Evolutionary conservation across 1,284 basidiomycete species (phyloP).

Genomic region (Salmacisia buchloeana): DNA sequence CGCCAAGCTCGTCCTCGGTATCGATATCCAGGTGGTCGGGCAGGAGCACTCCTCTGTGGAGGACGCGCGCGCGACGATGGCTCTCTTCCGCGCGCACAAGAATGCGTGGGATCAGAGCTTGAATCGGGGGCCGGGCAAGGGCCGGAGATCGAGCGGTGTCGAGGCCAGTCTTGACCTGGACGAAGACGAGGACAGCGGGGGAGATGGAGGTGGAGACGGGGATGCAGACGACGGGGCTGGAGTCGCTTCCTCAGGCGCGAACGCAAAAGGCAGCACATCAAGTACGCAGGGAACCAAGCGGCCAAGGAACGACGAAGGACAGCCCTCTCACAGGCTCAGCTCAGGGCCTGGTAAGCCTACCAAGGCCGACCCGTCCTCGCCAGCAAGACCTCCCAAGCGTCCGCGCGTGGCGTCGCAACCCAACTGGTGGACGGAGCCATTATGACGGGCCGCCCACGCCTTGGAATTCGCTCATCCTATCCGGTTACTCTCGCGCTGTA

Average conservation of each 20-base stretch:
- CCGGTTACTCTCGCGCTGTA: too few species aligned
- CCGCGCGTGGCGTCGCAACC: neutral
- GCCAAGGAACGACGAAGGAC: too few species aligned
- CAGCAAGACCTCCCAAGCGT: too few species aligned
- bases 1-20: slow-evolving; percentile 71
- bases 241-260: too few species aligned
- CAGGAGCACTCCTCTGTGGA: slow-evolving; percentile 53
- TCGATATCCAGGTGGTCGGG: slow-evolving; percentile 68
- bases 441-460: too few species aligned
- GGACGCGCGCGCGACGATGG: slow-evolving; percentile 94
- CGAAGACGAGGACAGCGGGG: neutral
- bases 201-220: slow-evolving; percentile 8
- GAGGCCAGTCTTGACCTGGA: too few species aligned
- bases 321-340: too few species aligned
- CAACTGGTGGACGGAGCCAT: slow-evolving; percentile 1
- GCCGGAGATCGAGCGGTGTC: neutral
- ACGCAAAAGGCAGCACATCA: too few species aligned
- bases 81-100: slow-evolving; percentile 79
- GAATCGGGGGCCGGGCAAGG: slow-evolving; percentile 31
- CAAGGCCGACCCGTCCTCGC: too few species aligned
- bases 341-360: too few species aligned
- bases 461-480: too few species aligned
- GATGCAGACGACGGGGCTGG: neutral
- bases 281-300: too few species aligned
- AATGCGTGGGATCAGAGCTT: slow-evolving; percentile 67